Conservation (phyloP, 1,139 yeast species). For the Magnusiomyces tetraspermus region DNA sequence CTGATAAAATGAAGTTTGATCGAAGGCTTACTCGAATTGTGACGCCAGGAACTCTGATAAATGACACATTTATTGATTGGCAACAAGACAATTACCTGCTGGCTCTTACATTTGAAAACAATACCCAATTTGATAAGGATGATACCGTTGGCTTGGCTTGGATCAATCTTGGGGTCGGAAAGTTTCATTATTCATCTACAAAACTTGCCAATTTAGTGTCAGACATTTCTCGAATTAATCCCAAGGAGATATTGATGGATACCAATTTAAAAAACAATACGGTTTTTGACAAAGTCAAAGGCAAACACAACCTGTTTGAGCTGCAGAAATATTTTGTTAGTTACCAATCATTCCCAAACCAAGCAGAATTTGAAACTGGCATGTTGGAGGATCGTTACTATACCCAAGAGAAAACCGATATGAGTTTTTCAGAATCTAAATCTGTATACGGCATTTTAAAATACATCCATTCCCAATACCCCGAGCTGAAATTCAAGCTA, state of each 20-base stretch:
- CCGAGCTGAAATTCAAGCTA: conserved; percentile 40
- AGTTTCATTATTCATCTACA: conserved; percentile 57
- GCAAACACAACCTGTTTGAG: conserved; percentile 54
- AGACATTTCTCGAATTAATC: conserved; percentile 55
- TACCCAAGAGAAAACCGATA: background rate
- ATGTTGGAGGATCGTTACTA: conserved; percentile 1
- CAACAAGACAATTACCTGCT: conserved; percentile 62
- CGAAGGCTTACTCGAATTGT: conserved; percentile 72
- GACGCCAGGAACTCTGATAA: conserved; percentile 89
- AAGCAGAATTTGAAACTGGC: background rate
- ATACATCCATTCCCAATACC: conserved; percentile 49
- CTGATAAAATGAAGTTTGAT: conserved; percentile 37
- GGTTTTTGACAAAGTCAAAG: conserved; percentile 38
- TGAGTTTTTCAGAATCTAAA: background rate
- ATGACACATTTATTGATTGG: conserved; percentile 72
- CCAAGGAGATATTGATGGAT: conserved; percentile 54
- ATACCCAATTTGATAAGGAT: conserved; percentile 30
- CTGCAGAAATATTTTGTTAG: conserved; percentile 53
- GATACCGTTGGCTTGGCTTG: conserved; percentile 66
- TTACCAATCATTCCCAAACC: conserved; percentile 35
- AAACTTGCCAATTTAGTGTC: conserved; percentile 45
- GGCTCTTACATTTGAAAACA: conserved; percentile 35
- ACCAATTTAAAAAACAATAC: conserved; percentile 24
- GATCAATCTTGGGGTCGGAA: conserved; percentile 84
- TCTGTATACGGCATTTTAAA: conserved; percentile 47